phyloP scores from a whole-genome alignment of 2,329 filamentous ascomycete genomes.

The Beauveria sp. region DNA sequence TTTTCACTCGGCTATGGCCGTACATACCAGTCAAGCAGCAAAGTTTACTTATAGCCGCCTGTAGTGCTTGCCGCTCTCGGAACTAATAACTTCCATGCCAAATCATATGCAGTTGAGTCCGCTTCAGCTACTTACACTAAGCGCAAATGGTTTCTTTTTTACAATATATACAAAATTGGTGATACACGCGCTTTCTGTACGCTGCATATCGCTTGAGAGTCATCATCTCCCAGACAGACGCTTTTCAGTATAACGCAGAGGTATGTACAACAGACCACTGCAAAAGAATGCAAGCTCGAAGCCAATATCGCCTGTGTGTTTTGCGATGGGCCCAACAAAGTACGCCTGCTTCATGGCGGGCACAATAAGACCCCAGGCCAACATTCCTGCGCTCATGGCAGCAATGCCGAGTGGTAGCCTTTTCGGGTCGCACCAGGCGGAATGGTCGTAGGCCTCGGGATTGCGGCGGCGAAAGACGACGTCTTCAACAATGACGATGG shows the following conservation, averaged over 20 bases:
- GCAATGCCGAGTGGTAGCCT: constrained; percentile 39
- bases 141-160: too few relatives aligned
- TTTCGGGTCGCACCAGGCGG: constrained; percentile 38
- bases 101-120: not conserved
- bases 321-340: constrained; percentile 54
- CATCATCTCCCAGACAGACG: constrained; percentile 21
- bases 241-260: constrained; percentile 39
- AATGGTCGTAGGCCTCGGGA: constrained; percentile 37
- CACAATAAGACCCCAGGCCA: constrained; percentile 45
- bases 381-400: constrained; percentile 36
- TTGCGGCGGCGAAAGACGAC: constrained; percentile 39
- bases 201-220: not conserved
- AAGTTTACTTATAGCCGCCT: too few relatives aligned
- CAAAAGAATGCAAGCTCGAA: constrained; percentile 55
- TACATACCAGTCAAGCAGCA: too few relatives aligned
- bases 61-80: too few relatives aligned
- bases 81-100: too few relatives aligned
- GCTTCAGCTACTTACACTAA: not conserved
- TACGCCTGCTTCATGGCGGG: constrained; percentile 54
- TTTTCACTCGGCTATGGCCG: too few relatives aligned
- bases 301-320: constrained; percentile 55
- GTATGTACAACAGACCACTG: constrained; percentile 39
- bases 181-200: not conserved
- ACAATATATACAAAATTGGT: not conserved
- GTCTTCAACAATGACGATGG: constrained; percentile 41